Evolutionary conservation across 768 basidiomycete species (phyloP).

Genomic region (Mycena amicta): DNA sequence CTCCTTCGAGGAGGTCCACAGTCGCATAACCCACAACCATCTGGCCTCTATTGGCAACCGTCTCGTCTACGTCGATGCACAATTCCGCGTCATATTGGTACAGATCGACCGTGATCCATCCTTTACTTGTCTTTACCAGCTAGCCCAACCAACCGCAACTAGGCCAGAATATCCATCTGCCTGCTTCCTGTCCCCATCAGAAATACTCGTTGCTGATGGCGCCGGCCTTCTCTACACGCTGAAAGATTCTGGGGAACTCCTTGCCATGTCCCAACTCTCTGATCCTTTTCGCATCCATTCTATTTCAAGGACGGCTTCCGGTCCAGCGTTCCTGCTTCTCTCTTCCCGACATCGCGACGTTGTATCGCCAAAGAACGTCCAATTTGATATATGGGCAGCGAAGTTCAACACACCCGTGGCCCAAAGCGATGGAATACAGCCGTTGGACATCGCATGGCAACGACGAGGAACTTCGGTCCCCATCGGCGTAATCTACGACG

Average conservation of each 20-base stretch:
- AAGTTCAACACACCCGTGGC: constrained; percentile 49
- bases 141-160: constrained; percentile 53
- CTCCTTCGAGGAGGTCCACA: constrained; percentile 81
- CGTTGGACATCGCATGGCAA: constrained; percentile 67
- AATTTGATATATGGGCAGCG: constrained; percentile 71
- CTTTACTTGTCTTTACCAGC: constrained; percentile 59
- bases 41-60: constrained; percentile 50
- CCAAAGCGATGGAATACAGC: constrained; percentile 30
- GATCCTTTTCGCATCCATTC: constrained; percentile 49
- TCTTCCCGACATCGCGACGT: constrained; percentile 57
- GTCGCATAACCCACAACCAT: constrained; percentile 84
- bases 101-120: constrained; percentile 53
- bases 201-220: constrained; percentile 69
- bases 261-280: constrained; percentile 58
- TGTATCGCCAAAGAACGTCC: constrained; percentile 28
- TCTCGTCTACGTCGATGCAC: constrained; percentile 70
- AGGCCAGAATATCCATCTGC: constrained; percentile 79
- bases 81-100: constrained; percentile 62
- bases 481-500: constrained; percentile 52
- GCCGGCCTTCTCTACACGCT: constrained; percentile 68
- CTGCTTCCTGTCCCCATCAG: constrained; percentile 51
- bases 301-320: constrained; percentile 39
- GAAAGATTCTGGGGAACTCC: constrained; percentile 41
- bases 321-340: constrained; percentile 48
- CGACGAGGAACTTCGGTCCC: constrained; percentile 74